A percentile compares a stretch with the other conserved stretches of the same genome.
Conservation (phyloP, 164 flowering plant genomes). For the Warburgia ugandensis region DNA sequence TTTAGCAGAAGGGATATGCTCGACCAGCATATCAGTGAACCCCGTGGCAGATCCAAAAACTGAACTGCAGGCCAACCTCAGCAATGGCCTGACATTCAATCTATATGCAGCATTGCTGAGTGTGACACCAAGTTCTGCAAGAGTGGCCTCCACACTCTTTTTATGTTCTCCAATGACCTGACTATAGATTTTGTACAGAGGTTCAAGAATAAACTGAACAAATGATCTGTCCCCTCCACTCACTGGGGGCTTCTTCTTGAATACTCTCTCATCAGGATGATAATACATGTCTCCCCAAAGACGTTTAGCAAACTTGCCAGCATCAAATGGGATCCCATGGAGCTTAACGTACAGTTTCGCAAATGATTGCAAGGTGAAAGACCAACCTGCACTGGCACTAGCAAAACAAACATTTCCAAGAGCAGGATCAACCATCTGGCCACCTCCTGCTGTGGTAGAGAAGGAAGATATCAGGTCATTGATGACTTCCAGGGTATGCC, state of each 20-base stretch:
- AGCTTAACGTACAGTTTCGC: conserved; percentile 91
- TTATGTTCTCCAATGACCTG: conserved; percentile 97
- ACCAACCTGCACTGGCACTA: conserved; percentile 96
- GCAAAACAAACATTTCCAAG: conserved; percentile 99
- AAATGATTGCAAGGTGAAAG: conserved; percentile 92
- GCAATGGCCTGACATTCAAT: conserved; percentile 84
- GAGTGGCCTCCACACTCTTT: conserved; percentile 94
- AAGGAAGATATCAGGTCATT: conserved; percentile 76
- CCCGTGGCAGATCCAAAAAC: conserved; percentile 97
- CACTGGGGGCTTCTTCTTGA: conserved; percentile 66
- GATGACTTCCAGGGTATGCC: conserved; percentile 83
- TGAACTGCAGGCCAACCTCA: conserved; percentile 91
- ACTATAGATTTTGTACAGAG: conserved; percentile 92
- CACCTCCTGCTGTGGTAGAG: conserved; percentile 83
- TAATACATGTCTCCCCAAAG: conserved; percentile 95
- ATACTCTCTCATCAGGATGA: conserved; percentile 62
- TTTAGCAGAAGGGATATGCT: conserved; percentile 90
- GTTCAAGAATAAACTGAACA: conserved; percentile 94
- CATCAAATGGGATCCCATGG: conserved; percentile 89
- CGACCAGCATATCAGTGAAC: conserved; percentile 96
- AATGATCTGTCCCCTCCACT: conserved; percentile 90
- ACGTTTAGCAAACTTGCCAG: conserved; percentile 79
- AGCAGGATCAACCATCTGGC: conserved; percentile 73
- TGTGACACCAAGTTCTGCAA: conserved; percentile 89
- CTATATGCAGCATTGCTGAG: conserved; percentile 87